Evolutionary conservation across 2,329 filamentous ascomycete species (phyloP).

Genomic region (Epichloe aotearoae): DNA sequence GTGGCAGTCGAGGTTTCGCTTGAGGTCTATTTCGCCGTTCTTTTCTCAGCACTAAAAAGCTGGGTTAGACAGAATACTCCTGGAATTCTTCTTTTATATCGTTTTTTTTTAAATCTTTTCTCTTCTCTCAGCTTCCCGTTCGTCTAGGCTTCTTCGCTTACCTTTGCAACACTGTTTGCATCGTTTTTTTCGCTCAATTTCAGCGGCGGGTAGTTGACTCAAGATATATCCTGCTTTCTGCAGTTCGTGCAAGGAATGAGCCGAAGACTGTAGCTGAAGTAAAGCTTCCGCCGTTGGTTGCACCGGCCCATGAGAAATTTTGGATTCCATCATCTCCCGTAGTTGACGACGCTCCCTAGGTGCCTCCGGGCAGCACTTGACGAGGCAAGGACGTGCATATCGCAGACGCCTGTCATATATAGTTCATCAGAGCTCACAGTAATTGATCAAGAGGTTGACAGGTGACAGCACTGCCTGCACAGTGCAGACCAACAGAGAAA

Average conservation of each 20-base stretch:
- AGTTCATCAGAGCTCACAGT: background rate
- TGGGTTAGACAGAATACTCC: background rate
- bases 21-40: background rate
- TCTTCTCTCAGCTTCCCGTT: background rate
- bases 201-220: conserved; percentile 11
- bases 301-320: conserved; percentile 8
- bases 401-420: background rate
- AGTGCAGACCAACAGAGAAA: too few species aligned
- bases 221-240: conserved; percentile 16
- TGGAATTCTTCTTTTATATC: too few species aligned
- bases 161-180: conserved; percentile 16
- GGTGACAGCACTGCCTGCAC: too few species aligned
- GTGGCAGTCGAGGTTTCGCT: background rate
- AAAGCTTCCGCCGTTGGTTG: conserved; percentile 10
- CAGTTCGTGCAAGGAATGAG: conserved; percentile 10
- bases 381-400: background rate
- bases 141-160: conserved; percentile 4
- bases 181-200: conserved; percentile 19
- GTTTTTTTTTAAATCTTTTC: background rate
- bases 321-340: background rate
- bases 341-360: background rate
- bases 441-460: too few species aligned
- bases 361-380: background rate
- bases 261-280: conserved; percentile 8
- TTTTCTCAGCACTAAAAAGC: background rate